phyloP scores from a whole-genome alignment of 306 rosid species.

The Benincasa hispida region DNA sequence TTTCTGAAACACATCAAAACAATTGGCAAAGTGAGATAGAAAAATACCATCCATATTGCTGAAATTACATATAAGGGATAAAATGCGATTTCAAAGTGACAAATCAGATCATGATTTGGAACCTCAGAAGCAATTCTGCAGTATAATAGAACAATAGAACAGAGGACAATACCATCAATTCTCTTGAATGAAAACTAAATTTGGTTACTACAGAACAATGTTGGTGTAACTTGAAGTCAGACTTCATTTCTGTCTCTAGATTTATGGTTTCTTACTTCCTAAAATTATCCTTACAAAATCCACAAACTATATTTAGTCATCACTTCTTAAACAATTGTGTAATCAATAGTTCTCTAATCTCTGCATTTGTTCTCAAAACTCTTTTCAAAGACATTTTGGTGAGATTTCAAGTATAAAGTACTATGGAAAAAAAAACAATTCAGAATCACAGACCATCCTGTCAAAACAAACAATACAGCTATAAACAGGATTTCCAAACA shows the following conservation, averaged over 20 bases:
- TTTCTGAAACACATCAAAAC: conserved; percentile 48
- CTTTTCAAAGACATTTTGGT: background rate
- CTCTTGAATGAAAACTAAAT: background rate
- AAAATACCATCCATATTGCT: background rate
- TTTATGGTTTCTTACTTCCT: background rate
- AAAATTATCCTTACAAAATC: too few relatives aligned
- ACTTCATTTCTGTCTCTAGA: background rate
- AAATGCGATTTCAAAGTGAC: background rate
- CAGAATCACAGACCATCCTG: background rate
- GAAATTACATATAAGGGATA: background rate
- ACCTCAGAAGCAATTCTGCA: background rate
- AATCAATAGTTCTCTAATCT: background rate
- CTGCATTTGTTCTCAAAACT: background rate
- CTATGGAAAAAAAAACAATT: background rate
- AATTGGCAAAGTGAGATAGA: background rate
- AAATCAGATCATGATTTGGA: background rate
- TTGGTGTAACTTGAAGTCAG: background rate
- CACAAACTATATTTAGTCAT: too few relatives aligned
- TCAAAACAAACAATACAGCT: background rate
- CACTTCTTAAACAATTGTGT: background rate
- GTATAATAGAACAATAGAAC: background rate
- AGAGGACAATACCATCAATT: background rate
- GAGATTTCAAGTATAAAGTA: background rate
- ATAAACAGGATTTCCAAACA: background rate
- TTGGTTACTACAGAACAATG: background rate